These are phyloP conservation scores for Tetradesmus obliquus DNA, from an alignment of 139 green algal genomes.

Conservation along the genomic window DNA sequence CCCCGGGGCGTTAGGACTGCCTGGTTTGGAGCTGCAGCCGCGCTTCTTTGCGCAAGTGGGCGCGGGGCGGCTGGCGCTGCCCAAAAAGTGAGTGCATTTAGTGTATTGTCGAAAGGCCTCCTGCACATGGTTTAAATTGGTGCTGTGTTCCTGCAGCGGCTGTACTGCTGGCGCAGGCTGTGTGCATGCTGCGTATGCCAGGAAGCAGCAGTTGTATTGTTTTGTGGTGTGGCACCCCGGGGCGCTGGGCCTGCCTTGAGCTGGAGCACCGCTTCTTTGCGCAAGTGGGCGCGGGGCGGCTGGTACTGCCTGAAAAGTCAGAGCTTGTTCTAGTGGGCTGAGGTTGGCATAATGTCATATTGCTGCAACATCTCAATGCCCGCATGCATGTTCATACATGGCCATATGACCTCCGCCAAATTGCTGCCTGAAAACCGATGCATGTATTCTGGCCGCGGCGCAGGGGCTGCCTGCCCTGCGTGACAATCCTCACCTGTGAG, in stretches of 20 bases:
- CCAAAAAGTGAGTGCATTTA: conserved; percentile 41
- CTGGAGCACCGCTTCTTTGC: neutral
- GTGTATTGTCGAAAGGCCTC: neutral
- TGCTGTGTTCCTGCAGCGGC: neutral
- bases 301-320: conserved; percentile 47
- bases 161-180: no score
- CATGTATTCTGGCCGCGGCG: no score
- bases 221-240: conserved; percentile 46
- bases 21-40: neutral
- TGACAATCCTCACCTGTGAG: no score
- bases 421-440: no score
- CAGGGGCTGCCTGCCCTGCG: no score
- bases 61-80: conserved; percentile 42
- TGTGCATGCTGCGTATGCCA: no score
- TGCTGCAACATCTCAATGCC: no score
- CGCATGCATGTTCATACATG: no score
- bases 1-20: conserved; percentile 18
- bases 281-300: conserved; percentile 20
- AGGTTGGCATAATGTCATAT: no score
- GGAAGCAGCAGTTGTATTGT: no score
- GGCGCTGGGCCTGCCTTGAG: neutral
- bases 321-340: neutral
- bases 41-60: conserved; percentile 47
- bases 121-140: neutral
- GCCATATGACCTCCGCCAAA: no score